Evolutionary conservation across 805 yeast species (phyloP).

Genomic region (Priceomyces haplophilus): DNA sequence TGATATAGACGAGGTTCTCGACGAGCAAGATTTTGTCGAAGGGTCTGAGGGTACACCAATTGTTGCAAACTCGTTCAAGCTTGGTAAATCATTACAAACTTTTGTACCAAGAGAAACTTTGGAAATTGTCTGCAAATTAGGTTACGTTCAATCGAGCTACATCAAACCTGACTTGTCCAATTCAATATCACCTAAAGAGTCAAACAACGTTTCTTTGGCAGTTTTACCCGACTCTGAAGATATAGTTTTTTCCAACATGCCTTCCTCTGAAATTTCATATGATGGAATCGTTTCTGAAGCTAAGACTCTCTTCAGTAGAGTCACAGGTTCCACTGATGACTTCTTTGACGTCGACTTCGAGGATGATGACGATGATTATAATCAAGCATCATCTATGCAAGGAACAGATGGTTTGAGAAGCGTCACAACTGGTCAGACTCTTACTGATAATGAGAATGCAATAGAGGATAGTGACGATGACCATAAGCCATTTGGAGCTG

Average conservation of each 20-base stretch:
- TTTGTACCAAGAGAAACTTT: conserved; percentile 76
- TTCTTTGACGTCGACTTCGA: conserved; percentile 96
- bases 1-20: conserved; percentile 47
- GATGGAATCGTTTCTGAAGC: conserved; percentile 89
- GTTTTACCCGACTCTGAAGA: conserved; percentile 42
- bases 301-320: conserved; percentile 64
- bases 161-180: conserved; percentile 38
- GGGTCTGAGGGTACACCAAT: conserved; percentile 56
- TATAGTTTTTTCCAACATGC: conserved; percentile 52
- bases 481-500: conserved; percentile 44
- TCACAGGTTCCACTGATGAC: conserved; percentile 93
- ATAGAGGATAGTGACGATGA: conserved; percentile 37
- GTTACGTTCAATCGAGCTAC: conserved; percentile 37
- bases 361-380: conserved; percentile 71
- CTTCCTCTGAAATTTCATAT: conserved; percentile 82
- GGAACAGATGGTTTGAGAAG: not conserved
- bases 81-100: conserved; percentile 81
- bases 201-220: conserved; percentile 23
- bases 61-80: conserved; percentile 68
- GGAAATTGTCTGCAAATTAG: conserved; percentile 41
- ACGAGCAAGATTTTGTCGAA: conserved; percentile 47
- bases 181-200: conserved; percentile 29
- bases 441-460: conserved; percentile 24
- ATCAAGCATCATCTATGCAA: conserved; percentile 2
- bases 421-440: conserved; percentile 6